A percentile compares a stretch with the other conserved stretches of the same genome.
These are phyloP conservation scores for Xylaria hypoxylon DNA, from an alignment of 2,329 filamentous ascomycete genomes.

Conservation along the genomic window DNA sequence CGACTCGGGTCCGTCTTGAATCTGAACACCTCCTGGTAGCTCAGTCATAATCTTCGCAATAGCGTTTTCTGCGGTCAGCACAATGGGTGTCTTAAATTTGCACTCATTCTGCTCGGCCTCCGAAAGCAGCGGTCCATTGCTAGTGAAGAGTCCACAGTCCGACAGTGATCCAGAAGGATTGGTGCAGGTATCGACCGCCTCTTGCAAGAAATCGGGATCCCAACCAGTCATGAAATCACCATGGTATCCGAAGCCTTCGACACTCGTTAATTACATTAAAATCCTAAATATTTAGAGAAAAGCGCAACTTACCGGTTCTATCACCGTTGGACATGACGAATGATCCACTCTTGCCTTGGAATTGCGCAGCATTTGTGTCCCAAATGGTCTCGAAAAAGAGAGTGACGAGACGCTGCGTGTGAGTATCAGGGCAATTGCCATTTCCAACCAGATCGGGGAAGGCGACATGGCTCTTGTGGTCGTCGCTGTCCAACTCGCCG, in stretches of 20 bases:
- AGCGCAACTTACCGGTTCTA: conserved; percentile 67
- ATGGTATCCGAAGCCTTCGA: conserved; percentile 78
- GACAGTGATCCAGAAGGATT: conserved; percentile 73
- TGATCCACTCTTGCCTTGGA: conserved; percentile 69
- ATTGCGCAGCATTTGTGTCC: conserved; percentile 70
- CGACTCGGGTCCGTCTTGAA: conserved; percentile 53
- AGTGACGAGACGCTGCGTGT: conserved; percentile 74
- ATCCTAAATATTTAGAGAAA: neutral
- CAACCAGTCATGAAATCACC: conserved; percentile 86
- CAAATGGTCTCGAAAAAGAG: conserved; percentile 91
- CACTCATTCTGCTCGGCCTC: conserved; percentile 68
- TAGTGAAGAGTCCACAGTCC: conserved; percentile 80
- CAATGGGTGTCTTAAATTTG: conserved; percentile 68
- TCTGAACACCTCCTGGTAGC: conserved; percentile 73
- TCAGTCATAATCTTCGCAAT: conserved; percentile 54
- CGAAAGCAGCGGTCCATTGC: conserved; percentile 63
- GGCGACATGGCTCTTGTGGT: conserved; percentile 76
- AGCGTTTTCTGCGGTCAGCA: conserved; percentile 67
- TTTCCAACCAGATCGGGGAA: conserved; percentile 82
- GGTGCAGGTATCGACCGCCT: conserved; percentile 81
- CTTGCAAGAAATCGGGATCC: conserved; percentile 75
- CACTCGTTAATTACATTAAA: neutral
- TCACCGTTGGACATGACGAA: conserved; percentile 87
- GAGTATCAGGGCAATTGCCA: conserved; percentile 78
- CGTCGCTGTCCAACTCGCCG: conserved; percentile 69